These are phyloP conservation scores for Salix viminalis DNA, from an alignment of 345 rosid species.

Conservation along the genomic window DNA sequence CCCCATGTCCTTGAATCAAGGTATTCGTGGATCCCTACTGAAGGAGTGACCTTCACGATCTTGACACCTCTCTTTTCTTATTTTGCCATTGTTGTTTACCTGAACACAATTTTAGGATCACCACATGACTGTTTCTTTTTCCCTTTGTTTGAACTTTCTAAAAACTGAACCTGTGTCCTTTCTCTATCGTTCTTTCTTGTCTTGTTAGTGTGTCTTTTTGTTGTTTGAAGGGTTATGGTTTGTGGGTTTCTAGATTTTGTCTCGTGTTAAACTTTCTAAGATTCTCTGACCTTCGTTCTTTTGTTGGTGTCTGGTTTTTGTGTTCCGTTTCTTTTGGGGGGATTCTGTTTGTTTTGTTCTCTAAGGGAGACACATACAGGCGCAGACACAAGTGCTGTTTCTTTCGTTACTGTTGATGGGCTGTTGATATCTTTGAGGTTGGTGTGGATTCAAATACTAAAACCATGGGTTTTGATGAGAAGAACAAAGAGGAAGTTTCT, in stretches of 20 bases:
- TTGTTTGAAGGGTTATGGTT: conserved; percentile 25
- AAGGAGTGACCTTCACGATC: conserved; percentile 40
- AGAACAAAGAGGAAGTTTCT: conserved; percentile 23
- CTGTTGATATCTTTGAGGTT: conserved; percentile 41
- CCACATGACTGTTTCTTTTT: conserved; percentile 65
- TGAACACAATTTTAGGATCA: conserved; percentile 44
- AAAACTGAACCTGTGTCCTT: conserved; percentile 10
- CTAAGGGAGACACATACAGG: background rate
- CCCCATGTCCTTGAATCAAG: conserved; percentile 21
- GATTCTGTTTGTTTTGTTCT: background rate
- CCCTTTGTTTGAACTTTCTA: conserved; percentile 34
- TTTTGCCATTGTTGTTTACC: background rate
- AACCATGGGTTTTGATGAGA: conserved; percentile 42
- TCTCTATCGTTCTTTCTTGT: conserved; percentile 14
- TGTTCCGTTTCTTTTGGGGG: background rate
- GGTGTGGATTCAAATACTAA: conserved; percentile 32
- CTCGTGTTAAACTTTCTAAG: conserved; percentile 4
- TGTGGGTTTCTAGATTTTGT: conserved; percentile 13
- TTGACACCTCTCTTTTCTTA: conserved; percentile 12
- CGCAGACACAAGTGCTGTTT: background rate
- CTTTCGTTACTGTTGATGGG: conserved; percentile 23
- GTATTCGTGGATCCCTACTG: conserved; percentile 30
- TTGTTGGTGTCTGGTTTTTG: background rate
- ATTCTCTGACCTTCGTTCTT: conserved; percentile 11
- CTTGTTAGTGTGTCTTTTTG: conserved; percentile 24